Conservation (phyloP, 495 filamentous ascomycete genomes). For the Penicillium taxi region DNA sequence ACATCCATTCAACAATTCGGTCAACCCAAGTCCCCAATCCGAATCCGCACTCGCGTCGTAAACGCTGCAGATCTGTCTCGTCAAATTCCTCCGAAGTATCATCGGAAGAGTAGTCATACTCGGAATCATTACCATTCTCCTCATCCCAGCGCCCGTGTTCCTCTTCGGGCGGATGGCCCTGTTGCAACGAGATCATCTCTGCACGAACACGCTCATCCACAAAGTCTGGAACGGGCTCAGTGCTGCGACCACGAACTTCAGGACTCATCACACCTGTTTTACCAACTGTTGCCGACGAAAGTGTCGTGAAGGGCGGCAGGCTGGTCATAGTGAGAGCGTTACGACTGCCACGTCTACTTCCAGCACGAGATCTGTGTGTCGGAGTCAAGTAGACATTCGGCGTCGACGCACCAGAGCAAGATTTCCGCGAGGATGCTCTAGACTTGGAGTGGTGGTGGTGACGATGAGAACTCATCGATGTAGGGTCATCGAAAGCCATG, state of each 20-base stretch:
- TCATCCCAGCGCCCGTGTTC: conserved; percentile 9
- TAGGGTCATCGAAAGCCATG: conserved; percentile 12
- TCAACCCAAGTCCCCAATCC: conserved; percentile 73
- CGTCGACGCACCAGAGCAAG: conserved; percentile 34
- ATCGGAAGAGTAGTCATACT: conserved; percentile 15
- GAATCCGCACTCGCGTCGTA: conserved; percentile 49
- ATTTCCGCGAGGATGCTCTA: conserved; percentile 16
- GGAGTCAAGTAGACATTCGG: conserved; percentile 26
- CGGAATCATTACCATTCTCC: conserved; percentile 14
- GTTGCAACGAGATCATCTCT: conserved; percentile 33
- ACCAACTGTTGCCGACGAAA: conserved; percentile 1
- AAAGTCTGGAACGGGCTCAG: conserved; percentile 29
- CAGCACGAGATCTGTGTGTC: conserved; percentile 25
- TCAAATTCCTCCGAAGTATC: conserved; percentile 31
- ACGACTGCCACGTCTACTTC: conserved; percentile 29
- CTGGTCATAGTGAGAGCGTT: conserved; percentile 33
- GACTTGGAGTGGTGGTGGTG: conserved; percentile 22
- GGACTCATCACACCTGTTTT: conserved; percentile 11
- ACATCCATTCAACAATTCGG: conserved; percentile 62
- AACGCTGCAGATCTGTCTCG: conserved; percentile 36
- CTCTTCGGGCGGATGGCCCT: neutral
- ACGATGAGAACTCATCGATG: conserved; percentile 4
- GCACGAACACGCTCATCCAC: conserved; percentile 40
- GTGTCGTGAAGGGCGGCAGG: conserved; percentile 11
- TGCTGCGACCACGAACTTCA: conserved; percentile 7